A percentile compares a stretch with the other conserved stretches of the same genome.
These are phyloP conservation scores for Trifolium pratense DNA, from an alignment of 306 rosid species.

Conservation along the genomic window DNA sequence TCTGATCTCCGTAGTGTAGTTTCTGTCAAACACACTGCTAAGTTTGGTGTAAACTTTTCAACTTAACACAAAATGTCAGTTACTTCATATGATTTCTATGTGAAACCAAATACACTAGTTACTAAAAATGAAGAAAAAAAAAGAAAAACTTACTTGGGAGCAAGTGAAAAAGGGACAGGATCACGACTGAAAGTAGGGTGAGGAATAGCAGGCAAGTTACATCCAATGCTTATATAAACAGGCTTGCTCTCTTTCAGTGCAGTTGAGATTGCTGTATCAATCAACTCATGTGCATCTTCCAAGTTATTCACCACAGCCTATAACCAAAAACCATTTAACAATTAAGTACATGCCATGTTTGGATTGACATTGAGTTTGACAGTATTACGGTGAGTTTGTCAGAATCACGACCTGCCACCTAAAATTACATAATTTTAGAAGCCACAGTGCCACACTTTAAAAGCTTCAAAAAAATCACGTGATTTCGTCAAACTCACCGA, in stretches of 20 bases:
- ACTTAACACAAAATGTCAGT: not conserved
- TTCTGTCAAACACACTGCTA: not conserved
- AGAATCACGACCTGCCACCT: not conserved
- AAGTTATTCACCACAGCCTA: conserved; percentile 81
- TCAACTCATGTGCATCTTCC: conserved; percentile 87
- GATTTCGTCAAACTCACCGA: not conserved
- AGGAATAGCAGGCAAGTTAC: conserved; percentile 74
- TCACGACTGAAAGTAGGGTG: conserved; percentile 83
- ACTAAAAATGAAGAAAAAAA: too few relatives aligned
- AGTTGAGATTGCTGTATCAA: conserved; percentile 85
- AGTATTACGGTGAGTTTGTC: not conserved
- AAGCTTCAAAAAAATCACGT: too few relatives aligned
- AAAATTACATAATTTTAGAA: too few relatives aligned
- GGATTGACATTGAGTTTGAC: too few relatives aligned
- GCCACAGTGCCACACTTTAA: too few relatives aligned
- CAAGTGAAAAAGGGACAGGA: conserved; percentile 69
- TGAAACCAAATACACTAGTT: not conserved
- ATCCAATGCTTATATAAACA: conserved; percentile 84
- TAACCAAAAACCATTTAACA: not conserved
- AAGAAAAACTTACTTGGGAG: conserved; percentile 59
- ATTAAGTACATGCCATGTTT: not conserved
- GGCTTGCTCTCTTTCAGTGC: conserved; percentile 89
- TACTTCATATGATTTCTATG: not conserved
- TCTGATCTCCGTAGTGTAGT: not conserved
- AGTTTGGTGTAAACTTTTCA: not conserved